A percentile compares a stretch with the other conserved stretches of the same genome.
phyloP scores from a whole-genome alignment of 352 stramenopile species.

The Phytophthora multivora region DNA sequence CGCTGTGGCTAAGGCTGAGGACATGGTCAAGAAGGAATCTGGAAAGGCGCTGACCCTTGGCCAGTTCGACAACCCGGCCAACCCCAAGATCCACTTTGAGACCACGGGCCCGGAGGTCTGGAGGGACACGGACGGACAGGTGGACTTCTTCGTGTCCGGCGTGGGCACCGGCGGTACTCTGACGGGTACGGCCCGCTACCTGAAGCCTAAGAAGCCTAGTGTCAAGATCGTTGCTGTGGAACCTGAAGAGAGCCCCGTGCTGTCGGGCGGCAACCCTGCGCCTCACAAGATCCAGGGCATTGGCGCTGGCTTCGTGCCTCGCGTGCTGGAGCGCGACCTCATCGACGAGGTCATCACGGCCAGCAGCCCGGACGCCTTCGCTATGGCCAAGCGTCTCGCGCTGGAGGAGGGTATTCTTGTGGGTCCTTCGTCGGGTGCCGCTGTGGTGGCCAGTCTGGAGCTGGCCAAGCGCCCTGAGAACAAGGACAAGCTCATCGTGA shows the following conservation, averaged over 20 bases:
- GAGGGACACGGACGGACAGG: constrained; percentile 82
- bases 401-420: constrained; percentile 89
- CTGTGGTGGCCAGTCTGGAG: constrained; percentile 84
- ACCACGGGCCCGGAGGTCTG: constrained; percentile 90
- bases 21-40: constrained; percentile 74
- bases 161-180: constrained; percentile 90
- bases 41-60: constrained; percentile 82
- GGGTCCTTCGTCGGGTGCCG: constrained; percentile 86
- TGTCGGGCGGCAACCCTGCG: constrained; percentile 81
- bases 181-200: constrained; percentile 84
- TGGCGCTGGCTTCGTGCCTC: constrained; percentile 80
- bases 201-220: constrained; percentile 89
- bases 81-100: constrained; percentile 94
- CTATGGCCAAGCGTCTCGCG: constrained; percentile 85
- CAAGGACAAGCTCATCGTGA: constrained; percentile 87
- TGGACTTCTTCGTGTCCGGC: constrained; percentile 90
- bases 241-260: constrained; percentile 81
- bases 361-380: constrained; percentile 82
- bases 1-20: constrained; percentile 76
- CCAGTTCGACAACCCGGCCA: constrained; percentile 98
- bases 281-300: constrained; percentile 91
- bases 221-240: constrained; percentile 87
- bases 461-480: constrained; percentile 83
- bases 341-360: constrained; percentile 91
- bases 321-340: constrained; percentile 78